phyloP scores from a whole-genome alignment of 2,329 filamentous ascomycete species.

The Stagonosporopsis rhizophila region DNA sequence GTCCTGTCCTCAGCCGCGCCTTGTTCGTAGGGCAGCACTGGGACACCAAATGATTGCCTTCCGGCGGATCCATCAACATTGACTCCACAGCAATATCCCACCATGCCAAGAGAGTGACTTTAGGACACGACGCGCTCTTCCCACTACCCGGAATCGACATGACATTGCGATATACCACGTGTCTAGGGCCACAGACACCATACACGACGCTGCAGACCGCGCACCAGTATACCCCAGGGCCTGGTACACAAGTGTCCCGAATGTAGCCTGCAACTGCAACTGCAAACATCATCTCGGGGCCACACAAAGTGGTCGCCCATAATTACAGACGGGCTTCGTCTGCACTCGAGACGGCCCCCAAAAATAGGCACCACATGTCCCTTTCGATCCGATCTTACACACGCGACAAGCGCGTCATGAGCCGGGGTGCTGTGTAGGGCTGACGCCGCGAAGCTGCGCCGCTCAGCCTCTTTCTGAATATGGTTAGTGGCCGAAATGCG shows the following conservation, averaged over 20 bases:
- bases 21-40: neutral
- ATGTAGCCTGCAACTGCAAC: neutral
- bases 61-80: neutral
- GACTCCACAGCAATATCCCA: neutral
- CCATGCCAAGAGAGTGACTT: slow-evolving; percentile 2
- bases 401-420: slow-evolving; percentile 36
- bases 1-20: slow-evolving; percentile 6
- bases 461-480: slow-evolving; percentile 27
- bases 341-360: slow-evolving; percentile 23
- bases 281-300: slow-evolving; percentile 14
- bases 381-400: slow-evolving; percentile 21
- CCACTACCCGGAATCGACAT: slow-evolving; percentile 1
- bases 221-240: slow-evolving; percentile 2
- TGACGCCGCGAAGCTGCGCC: slow-evolving; percentile 30
- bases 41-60: neutral
- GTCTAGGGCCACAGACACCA: slow-evolving; percentile 1
- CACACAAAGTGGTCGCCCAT: neutral
- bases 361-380: slow-evolving; percentile 34
- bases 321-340: slow-evolving; percentile 1
- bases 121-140: neutral
- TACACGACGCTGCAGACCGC: neutral
- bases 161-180: slow-evolving; percentile 4
- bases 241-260: slow-evolving; percentile 1
- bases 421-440: slow-evolving; percentile 29
- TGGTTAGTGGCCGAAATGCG: slow-evolving; percentile 3